These are phyloP conservation scores for Arabidopsis suecica DNA, from an alignment of 345 rosid species.

Conservation along the genomic window DNA sequence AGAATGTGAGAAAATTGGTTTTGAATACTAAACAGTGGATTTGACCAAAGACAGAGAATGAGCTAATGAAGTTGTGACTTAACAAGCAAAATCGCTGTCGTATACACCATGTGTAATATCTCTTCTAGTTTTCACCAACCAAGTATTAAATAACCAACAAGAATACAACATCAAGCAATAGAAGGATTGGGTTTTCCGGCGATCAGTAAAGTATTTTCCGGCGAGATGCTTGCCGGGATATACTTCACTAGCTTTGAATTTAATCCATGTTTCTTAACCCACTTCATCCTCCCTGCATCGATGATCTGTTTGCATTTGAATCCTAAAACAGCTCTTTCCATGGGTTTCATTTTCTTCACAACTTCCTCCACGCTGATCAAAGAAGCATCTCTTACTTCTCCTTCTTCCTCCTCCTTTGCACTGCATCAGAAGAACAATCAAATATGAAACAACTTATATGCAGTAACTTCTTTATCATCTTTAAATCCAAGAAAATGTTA, in stretches of 20 bases:
- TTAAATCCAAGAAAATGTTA: slow-evolving; percentile 7
- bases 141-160: neutral
- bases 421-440: slow-evolving; percentile 21
- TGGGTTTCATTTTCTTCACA: slow-evolving; percentile 67
- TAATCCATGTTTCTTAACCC: slow-evolving; percentile 65
- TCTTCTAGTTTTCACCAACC: slow-evolving; percentile 29
- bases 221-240: slow-evolving; percentile 73
- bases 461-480: slow-evolving; percentile 20
- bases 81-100: slow-evolving; percentile 26
- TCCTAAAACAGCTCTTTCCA: slow-evolving; percentile 76
- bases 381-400: slow-evolving; percentile 41
- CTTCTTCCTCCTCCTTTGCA: slow-evolving; percentile 53
- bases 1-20: slow-evolving; percentile 23
- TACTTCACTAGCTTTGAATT: slow-evolving; percentile 70
- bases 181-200: slow-evolving; percentile 39
- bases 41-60: neutral
- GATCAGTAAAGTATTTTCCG: slow-evolving; percentile 77
- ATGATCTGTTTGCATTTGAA: slow-evolving; percentile 89
- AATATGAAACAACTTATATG: neutral
- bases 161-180: slow-evolving; percentile 24
- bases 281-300: slow-evolving; percentile 79
- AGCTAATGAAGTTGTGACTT: neutral
- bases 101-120: neutral
- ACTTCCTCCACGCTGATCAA: slow-evolving; percentile 57
- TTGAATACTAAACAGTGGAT: neutral